Conservation (phyloP, 78 protist genomes). For the Dictyostelium brefeldianum region DNA sequence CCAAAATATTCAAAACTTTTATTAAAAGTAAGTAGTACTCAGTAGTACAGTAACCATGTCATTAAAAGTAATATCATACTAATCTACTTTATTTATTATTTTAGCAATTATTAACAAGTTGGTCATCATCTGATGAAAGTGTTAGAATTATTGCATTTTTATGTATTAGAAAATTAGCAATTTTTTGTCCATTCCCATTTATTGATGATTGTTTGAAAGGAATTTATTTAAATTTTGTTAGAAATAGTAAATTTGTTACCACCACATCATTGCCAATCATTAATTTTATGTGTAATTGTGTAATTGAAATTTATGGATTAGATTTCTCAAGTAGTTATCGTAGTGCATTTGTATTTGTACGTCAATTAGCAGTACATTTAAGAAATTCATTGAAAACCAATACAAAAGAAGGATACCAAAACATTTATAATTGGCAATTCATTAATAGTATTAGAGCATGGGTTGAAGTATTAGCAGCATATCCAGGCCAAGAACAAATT, state of each 20-base stretch:
- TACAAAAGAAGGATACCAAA: conserved; percentile 19
- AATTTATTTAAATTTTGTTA: conserved; percentile 88
- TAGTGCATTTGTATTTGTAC: conserved; percentile 93
- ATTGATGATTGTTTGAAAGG: conserved; percentile 86
- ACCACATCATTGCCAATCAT: conserved; percentile 9
- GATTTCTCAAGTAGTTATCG: conserved; percentile 87
- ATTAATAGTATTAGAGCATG: conserved; percentile 88
- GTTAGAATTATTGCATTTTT: conserved; percentile 79
- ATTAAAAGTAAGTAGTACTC: conserved; percentile 15
- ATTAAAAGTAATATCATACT: neutral
- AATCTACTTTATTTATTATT: neutral
- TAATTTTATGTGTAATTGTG: conserved; percentile 86
- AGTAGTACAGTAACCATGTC: neutral
- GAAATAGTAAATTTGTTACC: conserved; percentile 12
- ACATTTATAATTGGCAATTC: conserved; percentile 95
- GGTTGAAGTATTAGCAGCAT: conserved; percentile 79
- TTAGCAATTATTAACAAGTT: conserved; percentile 52
- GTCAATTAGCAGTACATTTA: conserved; percentile 95
- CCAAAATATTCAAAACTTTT: conserved; percentile 14
- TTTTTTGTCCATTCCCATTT: conserved; percentile 82
- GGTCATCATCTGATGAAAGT: conserved; percentile 60
- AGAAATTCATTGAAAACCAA: conserved; percentile 79
- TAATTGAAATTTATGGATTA: conserved; percentile 88
- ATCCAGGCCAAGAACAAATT: conserved; percentile 69
- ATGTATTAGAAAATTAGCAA: conserved; percentile 70